Base-by-base conservation (phyloP, 2,329 filamentous ascomycete genomes). In the Aspergillus neoniger region DNA sequence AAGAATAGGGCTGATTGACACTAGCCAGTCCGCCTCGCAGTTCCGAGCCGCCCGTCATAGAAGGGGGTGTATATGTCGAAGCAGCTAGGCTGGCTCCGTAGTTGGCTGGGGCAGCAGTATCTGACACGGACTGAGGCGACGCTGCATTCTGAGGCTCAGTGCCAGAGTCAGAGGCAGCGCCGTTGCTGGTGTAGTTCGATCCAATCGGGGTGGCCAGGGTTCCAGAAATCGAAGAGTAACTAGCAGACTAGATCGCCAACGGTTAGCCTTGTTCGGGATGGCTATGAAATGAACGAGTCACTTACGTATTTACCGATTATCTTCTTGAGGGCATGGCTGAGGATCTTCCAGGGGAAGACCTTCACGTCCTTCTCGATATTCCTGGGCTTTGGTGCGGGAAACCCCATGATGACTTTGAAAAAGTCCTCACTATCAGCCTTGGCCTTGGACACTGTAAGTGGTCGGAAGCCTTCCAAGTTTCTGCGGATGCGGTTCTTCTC, bases 341-440 rank as follows among this genome's bases (percentile, higher is more conserved):
- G 83, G 62, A 95, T 91, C 77, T 92, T 95, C 95, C 95, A 99
- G 4, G 92, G 90, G 72, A 98, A 99, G 12, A 98, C 95, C 80
- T 99, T 99, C 73, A 99, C 93, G 72, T 98, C 94, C 80, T 99
- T 99, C 81, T 98, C 95, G 66, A 99, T 99, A 73, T 98, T 97
- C 64, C 95, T 86, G 17, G 95, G 95, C 78, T 98, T 98, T 2
- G 95, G 95, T 62, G 90, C 91, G 12, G 92, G 92, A 73, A 98
- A 98, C 1, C 88, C 91, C 95, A 99, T 99, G 79, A 99, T 98
- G 70, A 97, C 85, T 80, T 97, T 97, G 87, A 98, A 98, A 77
- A 98, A 98, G 58, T 96, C 92, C 75, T 98, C 94, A 74, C 91
- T 96, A 61, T 98, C 94, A 1, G 88, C 73, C 78, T 96, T 96